Percentiles rank a stretch among this genome's conserved stretches.
Conservation (phyloP, 2,329 filamentous ascomycete species). For the Rhinocladiella similis region DNA sequence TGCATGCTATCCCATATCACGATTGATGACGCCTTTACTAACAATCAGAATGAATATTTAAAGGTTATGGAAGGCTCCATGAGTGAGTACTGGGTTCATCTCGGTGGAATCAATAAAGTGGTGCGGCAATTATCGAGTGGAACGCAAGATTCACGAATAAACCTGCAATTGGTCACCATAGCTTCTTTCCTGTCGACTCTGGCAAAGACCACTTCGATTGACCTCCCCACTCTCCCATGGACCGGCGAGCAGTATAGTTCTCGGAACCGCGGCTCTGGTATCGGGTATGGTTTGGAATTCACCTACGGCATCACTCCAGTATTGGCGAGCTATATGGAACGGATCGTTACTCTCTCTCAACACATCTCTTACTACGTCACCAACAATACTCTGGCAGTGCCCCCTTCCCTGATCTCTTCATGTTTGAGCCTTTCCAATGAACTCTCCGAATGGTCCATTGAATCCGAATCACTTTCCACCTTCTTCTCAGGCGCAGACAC, state of each 20-base stretch:
- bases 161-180: conserved; percentile 22
- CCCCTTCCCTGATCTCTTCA: conserved; percentile 2
- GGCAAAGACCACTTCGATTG: conserved; percentile 22
- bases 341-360: conserved; percentile 11
- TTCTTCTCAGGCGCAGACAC: conserved; percentile 4
- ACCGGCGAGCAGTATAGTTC: not conserved
- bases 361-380: conserved; percentile 22
- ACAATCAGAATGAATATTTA: no score
- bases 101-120: conserved; percentile 21
- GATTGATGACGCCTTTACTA: no score
- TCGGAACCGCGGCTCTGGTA: not conserved
- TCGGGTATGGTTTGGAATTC: conserved; percentile 19
- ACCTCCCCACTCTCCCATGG: conserved; percentile 14
- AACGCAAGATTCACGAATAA: conserved; percentile 6
- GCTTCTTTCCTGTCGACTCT: conserved; percentile 27
- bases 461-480: conserved; percentile 11
- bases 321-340: conserved; percentile 21
- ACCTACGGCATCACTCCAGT: conserved; percentile 27
- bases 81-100: conserved; percentile 28
- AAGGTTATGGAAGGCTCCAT: conserved; percentile 24
- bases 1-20: no score
- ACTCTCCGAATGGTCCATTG: conserved; percentile 13
- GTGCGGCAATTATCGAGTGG: conserved; percentile 4
- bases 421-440: conserved; percentile 4
- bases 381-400: conserved; percentile 5